These are phyloP conservation scores for Colletotrichum phormii DNA, from an alignment of 2,329 filamentous ascomycete species.

Conservation along the genomic window DNA sequence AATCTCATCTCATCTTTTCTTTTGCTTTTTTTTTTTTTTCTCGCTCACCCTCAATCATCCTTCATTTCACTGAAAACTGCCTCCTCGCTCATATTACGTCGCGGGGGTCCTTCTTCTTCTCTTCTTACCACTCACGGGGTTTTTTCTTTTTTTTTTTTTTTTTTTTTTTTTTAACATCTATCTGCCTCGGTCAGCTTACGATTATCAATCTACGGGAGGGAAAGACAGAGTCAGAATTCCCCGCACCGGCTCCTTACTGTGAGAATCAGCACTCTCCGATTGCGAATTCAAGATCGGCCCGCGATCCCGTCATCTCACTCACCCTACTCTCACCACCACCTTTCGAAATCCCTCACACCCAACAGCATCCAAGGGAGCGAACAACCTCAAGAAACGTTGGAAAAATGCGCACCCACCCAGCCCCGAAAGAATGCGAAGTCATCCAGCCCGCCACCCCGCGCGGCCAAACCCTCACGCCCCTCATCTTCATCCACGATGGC, in stretches of 20 bases:
- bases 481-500: conserved; percentile 70
- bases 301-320: neutral
- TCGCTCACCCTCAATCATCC: neutral
- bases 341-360: too few relatives aligned
- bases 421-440: conserved; percentile 31
- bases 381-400: too few relatives aligned
- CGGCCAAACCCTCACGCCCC: conserved; percentile 49
- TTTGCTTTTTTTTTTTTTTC: neutral
- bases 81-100: too few relatives aligned
- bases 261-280: neutral
- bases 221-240: neutral
- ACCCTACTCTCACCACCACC: neutral
- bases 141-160: too few relatives aligned
- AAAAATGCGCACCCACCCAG: conserved; percentile 13
- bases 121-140: too few relatives aligned
- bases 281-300: neutral
- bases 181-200: too few relatives aligned
- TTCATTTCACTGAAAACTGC: neutral
- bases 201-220: too few relatives aligned
- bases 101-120: neutral
- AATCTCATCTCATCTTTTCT: neutral
- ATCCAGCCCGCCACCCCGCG: conserved; percentile 28
- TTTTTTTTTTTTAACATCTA: too few relatives aligned
- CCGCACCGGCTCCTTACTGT: neutral
- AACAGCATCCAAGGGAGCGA: too few relatives aligned